A percentile compares a stretch with the other conserved stretches of the same genome.
These are phyloP conservation scores for Myxozyma vanderwaltii DNA, from an alignment of 805 yeast genomes.

Conservation along the genomic window DNA sequence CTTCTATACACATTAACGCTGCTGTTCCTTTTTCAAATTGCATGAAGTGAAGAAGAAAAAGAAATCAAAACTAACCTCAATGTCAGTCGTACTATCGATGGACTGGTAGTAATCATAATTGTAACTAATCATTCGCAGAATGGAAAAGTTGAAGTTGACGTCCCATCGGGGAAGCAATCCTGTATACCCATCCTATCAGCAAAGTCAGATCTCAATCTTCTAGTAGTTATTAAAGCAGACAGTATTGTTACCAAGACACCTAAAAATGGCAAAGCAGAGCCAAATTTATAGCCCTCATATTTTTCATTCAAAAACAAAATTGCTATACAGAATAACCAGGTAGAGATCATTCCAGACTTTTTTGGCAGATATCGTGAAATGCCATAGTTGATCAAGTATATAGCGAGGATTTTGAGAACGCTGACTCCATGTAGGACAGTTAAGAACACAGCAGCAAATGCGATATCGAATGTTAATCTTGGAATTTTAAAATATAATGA, in stretches of 20 bases:
- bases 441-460: conserved; percentile 69
- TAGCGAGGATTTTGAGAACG: conserved; percentile 59
- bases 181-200: conserved; percentile 50
- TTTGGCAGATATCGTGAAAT: conserved; percentile 46
- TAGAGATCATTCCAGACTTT: conserved; percentile 36
- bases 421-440: conserved; percentile 81
- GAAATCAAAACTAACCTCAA: conserved; percentile 19
- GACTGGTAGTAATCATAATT: conserved; percentile 63
- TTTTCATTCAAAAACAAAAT: conserved; percentile 77
- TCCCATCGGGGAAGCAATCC: conserved; percentile 94
- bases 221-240: no score
- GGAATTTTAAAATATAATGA: conserved; percentile 37
- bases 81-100: conserved; percentile 12
- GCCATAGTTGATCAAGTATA: conserved; percentile 56
- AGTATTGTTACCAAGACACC: conserved; percentile 48
- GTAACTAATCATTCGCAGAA: conserved; percentile 80
- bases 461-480: conserved; percentile 66
- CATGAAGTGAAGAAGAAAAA: neutral
- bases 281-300: conserved; percentile 57
- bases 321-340: conserved; percentile 82
- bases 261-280: conserved; percentile 47
- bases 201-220: neutral
- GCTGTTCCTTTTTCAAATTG: no score
- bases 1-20: conserved; percentile 18
- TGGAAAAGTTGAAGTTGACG: conserved; percentile 87